Percentiles rank a stretch among this genome's conserved stretches.
Evolutionary conservation across 2,329 filamentous ascomycete species (phyloP).

Genomic region (Ophiocordyceps camponoti-saundersi): DNA sequence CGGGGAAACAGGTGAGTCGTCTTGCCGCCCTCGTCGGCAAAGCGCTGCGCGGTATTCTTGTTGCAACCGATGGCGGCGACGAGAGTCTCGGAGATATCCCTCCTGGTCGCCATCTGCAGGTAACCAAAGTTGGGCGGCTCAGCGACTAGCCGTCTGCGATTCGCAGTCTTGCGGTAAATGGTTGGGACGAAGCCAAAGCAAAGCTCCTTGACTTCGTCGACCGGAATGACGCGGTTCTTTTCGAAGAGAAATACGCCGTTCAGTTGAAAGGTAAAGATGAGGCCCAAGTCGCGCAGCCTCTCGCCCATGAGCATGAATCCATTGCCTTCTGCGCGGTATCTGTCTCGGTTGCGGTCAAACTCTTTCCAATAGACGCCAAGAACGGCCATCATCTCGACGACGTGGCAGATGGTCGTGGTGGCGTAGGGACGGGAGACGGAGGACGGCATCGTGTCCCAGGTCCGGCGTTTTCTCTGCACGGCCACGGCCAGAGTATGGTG

Average conservation of each 20-base stretch:
- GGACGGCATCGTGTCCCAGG: constrained; percentile 35
- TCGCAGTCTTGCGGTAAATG: constrained; percentile 26
- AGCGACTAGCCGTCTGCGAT: constrained; percentile 20
- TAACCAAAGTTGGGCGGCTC: constrained; percentile 23
- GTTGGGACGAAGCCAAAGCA: constrained; percentile 39
- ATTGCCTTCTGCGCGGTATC: constrained; percentile 37
- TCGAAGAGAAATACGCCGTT: constrained; percentile 30
- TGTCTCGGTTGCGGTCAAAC: constrained; percentile 32
- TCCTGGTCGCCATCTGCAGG: constrained; percentile 29
- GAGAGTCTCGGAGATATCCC: constrained; percentile 34
- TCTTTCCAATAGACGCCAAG: constrained; percentile 42
- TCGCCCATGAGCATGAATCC: constrained; percentile 32
- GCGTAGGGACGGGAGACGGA: constrained; percentile 30
- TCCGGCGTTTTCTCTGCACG: constrained; percentile 26
- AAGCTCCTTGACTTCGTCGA: constrained; percentile 33
- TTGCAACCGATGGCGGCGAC: constrained; percentile 34
- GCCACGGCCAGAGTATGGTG: constrained; percentile 26
- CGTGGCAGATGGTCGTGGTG: constrained; percentile 36
- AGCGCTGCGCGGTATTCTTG: constrained; percentile 29
- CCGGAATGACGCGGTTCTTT: constrained; percentile 33
- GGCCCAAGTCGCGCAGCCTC: constrained; percentile 28
- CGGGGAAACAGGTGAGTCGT: constrained; percentile 33
- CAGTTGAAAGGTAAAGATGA: constrained; percentile 36
- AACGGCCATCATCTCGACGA: constrained; percentile 35
- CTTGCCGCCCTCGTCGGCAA: constrained; percentile 17